phyloP scores from a whole-genome alignment of 2,329 filamentous ascomycete genomes.

The Colletotrichum destructivum region DNA sequence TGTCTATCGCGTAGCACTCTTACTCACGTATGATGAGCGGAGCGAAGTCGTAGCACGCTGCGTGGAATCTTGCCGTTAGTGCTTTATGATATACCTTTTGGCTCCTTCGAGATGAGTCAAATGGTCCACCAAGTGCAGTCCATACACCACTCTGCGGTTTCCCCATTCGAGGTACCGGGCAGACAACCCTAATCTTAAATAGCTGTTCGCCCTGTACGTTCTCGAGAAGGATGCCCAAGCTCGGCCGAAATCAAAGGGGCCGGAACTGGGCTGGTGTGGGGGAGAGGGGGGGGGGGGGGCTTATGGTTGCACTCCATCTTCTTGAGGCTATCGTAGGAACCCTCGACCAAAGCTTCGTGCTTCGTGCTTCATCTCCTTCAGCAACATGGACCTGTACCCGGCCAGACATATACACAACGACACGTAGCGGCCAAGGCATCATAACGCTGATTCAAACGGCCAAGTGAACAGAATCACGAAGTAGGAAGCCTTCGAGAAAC shows the following conservation, averaged over 20 bases:
- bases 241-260: neutral
- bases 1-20: too few species aligned
- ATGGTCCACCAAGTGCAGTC: constrained; percentile 7
- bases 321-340: constrained; percentile 8
- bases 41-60: neutral
- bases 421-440: neutral
- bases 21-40: neutral
- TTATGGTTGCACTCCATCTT: neutral
- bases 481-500: constrained; percentile 33
- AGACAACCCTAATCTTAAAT: constrained; percentile 39
- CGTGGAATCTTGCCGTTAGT: neutral
- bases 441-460: neutral
- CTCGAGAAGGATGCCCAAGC: neutral
- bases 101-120: neutral
- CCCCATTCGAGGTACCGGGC: neutral
- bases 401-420: constrained; percentile 6
- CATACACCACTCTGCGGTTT: neutral
- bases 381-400: neutral
- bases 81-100: constrained; percentile 19
- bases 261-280: neutral
- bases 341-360: constrained; percentile 22
- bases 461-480: neutral
- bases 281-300: too few species aligned
- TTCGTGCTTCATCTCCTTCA: neutral
- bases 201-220: neutral